Evolutionary conservation across 73 alveolate genomes (phyloP).

Genomic region (Durusdinium trenchii): DNA sequence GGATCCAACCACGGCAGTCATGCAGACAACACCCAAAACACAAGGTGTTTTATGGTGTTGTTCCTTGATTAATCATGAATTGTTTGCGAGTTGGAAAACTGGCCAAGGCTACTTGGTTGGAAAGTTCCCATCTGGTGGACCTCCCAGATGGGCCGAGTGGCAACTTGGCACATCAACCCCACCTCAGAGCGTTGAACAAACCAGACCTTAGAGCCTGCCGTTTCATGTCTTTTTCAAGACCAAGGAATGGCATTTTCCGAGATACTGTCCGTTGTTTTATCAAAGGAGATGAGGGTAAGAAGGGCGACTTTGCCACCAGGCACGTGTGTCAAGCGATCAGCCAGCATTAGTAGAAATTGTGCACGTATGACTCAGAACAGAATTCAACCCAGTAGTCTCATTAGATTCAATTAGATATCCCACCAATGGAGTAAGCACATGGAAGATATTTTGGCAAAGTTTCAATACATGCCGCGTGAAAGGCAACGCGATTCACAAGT

Average conservation of each 20-base stretch:
- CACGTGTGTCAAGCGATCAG: not conserved
- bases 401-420: too few relatives aligned
- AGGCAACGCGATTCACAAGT: too few relatives aligned
- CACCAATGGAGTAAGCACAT: too few relatives aligned
- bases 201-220: not conserved
- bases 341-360: too few relatives aligned
- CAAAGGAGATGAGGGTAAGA: conserved; percentile 76
- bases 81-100: not conserved
- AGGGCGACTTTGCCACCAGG: conserved; percentile 94
- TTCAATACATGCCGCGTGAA: too few relatives aligned
- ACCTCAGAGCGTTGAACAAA: not conserved
- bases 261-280: conserved; percentile 84
- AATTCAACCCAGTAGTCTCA: too few relatives aligned
- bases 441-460: too few relatives aligned
- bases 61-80: not conserved
- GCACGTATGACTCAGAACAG: too few relatives aligned
- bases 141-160: conserved; percentile 95
- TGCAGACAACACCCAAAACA: not conserved
- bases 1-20: too few relatives aligned
- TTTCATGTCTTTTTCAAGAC: not conserved
- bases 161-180: not conserved
- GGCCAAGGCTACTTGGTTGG: conserved; percentile 86
- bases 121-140: conserved; percentile 92
- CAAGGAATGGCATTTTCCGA: conserved; percentile 92
- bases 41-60: not conserved